phyloP scores from a whole-genome alignment of 345 rosid species.

The Cardamine resedifolia region DNA sequence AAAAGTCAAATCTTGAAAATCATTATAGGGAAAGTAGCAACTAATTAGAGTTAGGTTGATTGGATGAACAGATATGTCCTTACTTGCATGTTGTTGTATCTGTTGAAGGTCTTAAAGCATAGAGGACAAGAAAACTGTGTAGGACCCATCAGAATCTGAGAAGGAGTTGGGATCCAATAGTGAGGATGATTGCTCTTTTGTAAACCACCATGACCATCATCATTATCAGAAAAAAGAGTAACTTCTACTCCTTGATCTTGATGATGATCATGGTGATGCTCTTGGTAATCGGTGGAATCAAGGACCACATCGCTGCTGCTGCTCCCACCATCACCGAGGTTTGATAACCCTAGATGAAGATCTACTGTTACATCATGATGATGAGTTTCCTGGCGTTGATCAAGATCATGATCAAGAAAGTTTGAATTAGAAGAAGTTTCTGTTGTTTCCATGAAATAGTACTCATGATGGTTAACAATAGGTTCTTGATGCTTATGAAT shows the following conservation, averaged over 20 bases:
- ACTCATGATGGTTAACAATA: conserved; percentile 39
- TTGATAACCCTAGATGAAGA: conserved; percentile 83
- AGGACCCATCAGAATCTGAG: conserved; percentile 97
- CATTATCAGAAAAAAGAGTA: conserved; percentile 40
- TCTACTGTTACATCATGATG: conserved; percentile 59
- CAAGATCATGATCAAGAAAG: conserved; percentile 38
- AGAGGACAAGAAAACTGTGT: conserved; percentile 98
- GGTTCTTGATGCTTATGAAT: conserved; percentile 47
- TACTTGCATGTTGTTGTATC: conserved; percentile 99
- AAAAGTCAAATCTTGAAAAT: conserved; percentile 28
- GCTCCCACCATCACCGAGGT: conserved; percentile 39
- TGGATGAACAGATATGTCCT: conserved; percentile 5
- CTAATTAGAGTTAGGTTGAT: conserved; percentile 20
- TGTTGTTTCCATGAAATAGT: conserved; percentile 41
- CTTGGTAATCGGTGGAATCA: conserved; percentile 29
- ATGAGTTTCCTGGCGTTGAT: conserved; percentile 39
- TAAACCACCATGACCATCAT: conserved; percentile 33
- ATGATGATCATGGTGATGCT: conserved; percentile 25
- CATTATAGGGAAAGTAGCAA: conserved; percentile 2
- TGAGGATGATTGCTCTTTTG: conserved; percentile 75
- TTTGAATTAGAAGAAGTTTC: conserved; percentile 26
- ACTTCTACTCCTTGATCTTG: conserved; percentile 51
- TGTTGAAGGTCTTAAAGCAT: conserved; percentile 98
- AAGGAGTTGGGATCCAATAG: conserved; percentile 99
- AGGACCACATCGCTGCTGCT: conserved; percentile 26